Percentiles rank a stretch among this genome's conserved stretches.
These are phyloP conservation scores for Wallemia mellicola DNA, from an alignment of 1,284 basidiomycete genomes.

Conservation along the genomic window DNA sequence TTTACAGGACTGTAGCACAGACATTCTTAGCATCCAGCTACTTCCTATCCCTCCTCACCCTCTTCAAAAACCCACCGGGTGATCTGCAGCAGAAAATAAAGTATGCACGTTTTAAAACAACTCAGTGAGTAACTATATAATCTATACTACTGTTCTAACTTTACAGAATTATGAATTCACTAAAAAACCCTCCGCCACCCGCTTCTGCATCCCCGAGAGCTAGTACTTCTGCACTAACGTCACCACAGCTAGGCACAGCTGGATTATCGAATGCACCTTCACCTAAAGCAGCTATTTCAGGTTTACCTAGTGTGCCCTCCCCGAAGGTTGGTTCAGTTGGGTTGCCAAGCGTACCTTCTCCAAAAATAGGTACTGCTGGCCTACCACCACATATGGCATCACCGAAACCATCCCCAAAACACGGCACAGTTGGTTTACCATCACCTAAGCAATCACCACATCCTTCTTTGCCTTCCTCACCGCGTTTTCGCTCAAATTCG, in stretches of 20 bases:
- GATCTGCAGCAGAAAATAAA: not conserved
- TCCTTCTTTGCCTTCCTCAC: conserved; percentile 8
- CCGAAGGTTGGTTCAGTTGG: too few relatives aligned
- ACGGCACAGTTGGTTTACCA: conserved; percentile 8
- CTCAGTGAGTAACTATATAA: conserved; percentile 9
- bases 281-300: not conserved
- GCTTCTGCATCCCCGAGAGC: conserved; percentile 1
- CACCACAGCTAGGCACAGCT: not conserved
- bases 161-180: conserved; percentile 13
- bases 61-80: conserved; percentile 27
- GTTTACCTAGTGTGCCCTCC: too few relatives aligned
- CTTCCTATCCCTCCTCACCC: conserved; percentile 50
- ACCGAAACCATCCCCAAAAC: not conserved
- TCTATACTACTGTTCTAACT: not conserved
- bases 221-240: not conserved
- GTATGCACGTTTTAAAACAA: conserved; percentile 8
- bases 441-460: conserved; percentile 12
- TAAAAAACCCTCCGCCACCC: conserved; percentile 2
- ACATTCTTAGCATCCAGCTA: conserved; percentile 64
- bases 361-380: not conserved
- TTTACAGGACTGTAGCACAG: conserved; percentile 52
- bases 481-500: conserved; percentile 2
- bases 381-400: not conserved
- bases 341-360: too few relatives aligned
- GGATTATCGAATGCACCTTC: not conserved